Base-by-base conservation (phyloP, 495 filamentous ascomycete species). In the Hypoxylon trugodes region DNA sequence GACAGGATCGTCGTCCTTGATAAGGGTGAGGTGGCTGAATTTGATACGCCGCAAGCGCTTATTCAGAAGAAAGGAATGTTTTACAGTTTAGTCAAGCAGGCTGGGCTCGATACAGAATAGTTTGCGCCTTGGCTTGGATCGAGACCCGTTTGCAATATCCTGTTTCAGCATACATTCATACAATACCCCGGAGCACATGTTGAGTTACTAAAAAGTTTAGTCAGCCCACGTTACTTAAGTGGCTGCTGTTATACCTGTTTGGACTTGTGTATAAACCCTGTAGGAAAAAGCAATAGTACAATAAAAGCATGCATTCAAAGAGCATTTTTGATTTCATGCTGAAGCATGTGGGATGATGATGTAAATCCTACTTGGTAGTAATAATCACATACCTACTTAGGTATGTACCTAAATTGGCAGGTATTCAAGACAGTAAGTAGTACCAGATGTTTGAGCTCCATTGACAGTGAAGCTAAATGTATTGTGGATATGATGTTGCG, bases 1-100 rank as follows among this genome's bases (percentile, higher is more conserved):
- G 92, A 98, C 74, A 83, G 91, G 18, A 92, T 98, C 50, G 86
- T 97, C 35, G 93, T 98, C 37, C 84, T 98, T 1, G 69, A 74
- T 30, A 72, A 76, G 68, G 80, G 80, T 37, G 76, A 80, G 61
- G 79, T 82, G 10, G 73, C 73, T 9, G 80, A 82, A 59, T 81
- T 81, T 69, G 80, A 79, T 54, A 74, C 74, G 10, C 80, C 80
- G 1, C 51, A 72, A 38, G 75, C 75, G 41, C 69, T 82, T 55
- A 71, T 80, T 7, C 69, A 73, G 61, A 73, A 75, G 69, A 66
- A 62, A 49, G 80, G 80, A 7, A 56, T 75, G 24, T 82, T 82
- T 58, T 76, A 76, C 50, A 70, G 76, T 8, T 61, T 82, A 22
- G 78, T 81, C 38, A 80, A 72, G 72, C 77, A 82, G 66, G 76